Percentiles rank a stretch among this genome's conserved stretches.
These are phyloP conservation scores for Calonectria hawksworthii DNA, from an alignment of 2,329 filamentous ascomycete genomes.

Conservation along the genomic window DNA sequence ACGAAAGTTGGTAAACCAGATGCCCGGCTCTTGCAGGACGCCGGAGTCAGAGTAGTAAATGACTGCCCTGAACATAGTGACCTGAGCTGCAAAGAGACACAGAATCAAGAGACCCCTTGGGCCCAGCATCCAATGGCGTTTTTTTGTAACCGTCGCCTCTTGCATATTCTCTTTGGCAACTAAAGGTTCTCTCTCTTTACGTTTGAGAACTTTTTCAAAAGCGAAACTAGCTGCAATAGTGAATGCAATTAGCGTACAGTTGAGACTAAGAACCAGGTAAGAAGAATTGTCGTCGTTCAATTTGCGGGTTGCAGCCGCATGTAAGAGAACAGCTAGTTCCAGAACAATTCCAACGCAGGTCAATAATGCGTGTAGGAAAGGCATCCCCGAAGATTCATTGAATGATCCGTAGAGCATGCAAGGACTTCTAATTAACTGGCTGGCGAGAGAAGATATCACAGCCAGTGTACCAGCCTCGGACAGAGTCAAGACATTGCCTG, in stretches of 20 bases:
- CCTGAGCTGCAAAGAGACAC: slow-evolving; percentile 27
- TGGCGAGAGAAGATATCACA: slow-evolving; percentile 26
- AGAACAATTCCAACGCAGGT: slow-evolving; percentile 1
- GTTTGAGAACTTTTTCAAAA: slow-evolving; percentile 5
- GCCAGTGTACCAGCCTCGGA: slow-evolving; percentile 34
- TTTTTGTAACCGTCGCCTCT: background rate
- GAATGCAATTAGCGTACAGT: slow-evolving; percentile 26
- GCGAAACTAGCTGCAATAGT: slow-evolving; percentile 19
- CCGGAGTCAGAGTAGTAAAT: slow-evolving; percentile 18
- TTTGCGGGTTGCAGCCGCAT: slow-evolving; percentile 9
- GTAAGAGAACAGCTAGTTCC: slow-evolving; percentile 13
- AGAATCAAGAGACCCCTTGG: slow-evolving; percentile 23
- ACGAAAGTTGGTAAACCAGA: slow-evolving; percentile 40
- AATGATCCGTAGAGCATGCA: slow-evolving; percentile 15
- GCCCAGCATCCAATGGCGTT: background rate
- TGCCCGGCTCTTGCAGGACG: slow-evolving; percentile 10
- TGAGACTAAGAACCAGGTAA: background rate
- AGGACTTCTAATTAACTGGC: slow-evolving; percentile 25
- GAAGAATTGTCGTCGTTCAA: background rate
- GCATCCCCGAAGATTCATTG: background rate
- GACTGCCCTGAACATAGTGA: slow-evolving; percentile 29
- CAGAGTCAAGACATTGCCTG: slow-evolving; percentile 7
- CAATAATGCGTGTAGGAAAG: slow-evolving; percentile 20
- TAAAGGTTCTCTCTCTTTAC: background rate
- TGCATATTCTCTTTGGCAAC: background rate